These are phyloP conservation scores for Pseudocercospora fijiensis DNA, from an alignment of 2,329 filamentous ascomycete genomes.

Conservation along the genomic window DNA sequence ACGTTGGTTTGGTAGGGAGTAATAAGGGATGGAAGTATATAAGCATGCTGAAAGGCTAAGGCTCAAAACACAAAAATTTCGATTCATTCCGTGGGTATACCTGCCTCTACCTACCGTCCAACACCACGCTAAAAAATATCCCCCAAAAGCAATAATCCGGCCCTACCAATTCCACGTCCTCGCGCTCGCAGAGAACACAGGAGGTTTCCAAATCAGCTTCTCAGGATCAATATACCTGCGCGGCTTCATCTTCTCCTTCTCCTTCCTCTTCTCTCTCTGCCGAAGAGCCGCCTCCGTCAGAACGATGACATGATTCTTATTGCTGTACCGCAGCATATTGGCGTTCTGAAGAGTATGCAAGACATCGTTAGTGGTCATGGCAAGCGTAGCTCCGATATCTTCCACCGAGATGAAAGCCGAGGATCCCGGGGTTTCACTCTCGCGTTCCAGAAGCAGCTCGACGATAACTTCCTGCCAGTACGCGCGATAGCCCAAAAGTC, in stretches of 20 bases:
- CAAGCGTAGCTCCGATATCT: conserved; percentile 71
- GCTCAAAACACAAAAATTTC: no score
- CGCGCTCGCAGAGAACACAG: conserved; percentile 84
- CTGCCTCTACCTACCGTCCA: not conserved
- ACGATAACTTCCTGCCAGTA: conserved; percentile 97
- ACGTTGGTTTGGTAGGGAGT: no score
- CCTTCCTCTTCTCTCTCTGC: conserved; percentile 64
- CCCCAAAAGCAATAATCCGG: not conserved
- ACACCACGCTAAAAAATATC: not conserved
- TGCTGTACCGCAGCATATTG: conserved; percentile 93
- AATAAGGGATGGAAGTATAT: no score
- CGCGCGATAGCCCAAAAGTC: conserved; percentile 88
- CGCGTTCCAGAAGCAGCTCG: conserved; percentile 74
- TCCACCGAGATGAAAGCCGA: conserved; percentile 80
- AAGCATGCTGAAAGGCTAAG: no score
- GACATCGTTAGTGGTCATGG: conserved; percentile 98
- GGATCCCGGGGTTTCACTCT: conserved; percentile 42
- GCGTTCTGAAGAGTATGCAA: conserved; percentile 90
- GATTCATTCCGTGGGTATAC: not conserved
- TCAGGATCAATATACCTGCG: conserved; percentile 78
- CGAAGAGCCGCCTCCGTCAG: conserved; percentile 78
- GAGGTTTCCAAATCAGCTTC: conserved; percentile 90
- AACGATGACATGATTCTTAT: conserved; percentile 94
- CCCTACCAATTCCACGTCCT: conserved; percentile 91
- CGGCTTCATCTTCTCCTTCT: conserved; percentile 70